These are phyloP conservation scores for Teratosphaeria gauchensis DNA, from an alignment of 2,329 filamentous ascomycete genomes.

Conservation along the genomic window DNA sequence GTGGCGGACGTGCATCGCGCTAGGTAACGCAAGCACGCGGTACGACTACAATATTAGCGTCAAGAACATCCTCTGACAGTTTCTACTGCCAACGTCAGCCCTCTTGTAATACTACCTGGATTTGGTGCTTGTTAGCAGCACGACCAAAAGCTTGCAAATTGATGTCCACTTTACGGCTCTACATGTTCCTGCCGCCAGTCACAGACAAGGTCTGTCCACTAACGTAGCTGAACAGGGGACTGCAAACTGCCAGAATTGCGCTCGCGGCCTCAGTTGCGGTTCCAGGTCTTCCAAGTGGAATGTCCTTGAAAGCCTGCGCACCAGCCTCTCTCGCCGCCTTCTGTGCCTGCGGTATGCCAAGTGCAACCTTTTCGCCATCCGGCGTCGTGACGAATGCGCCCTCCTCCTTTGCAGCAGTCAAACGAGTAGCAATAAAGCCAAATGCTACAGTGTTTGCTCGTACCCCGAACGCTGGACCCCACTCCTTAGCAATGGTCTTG, in stretches of 20 bases:
- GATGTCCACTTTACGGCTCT: not conserved
- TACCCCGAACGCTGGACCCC: conserved; percentile 76
- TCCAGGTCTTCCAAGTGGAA: conserved; percentile 67
- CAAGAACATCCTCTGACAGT: not conserved
- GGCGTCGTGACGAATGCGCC: conserved; percentile 70
- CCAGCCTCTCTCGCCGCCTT: conserved; percentile 33
- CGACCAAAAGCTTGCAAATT: no score
- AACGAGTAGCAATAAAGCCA: conserved; percentile 66
- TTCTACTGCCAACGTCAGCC: not conserved
- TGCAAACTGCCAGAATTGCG: conserved; percentile 66
- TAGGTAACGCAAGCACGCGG: not conserved
- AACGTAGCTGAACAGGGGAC: conserved; percentile 76
- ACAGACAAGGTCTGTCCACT: conserved; percentile 80
- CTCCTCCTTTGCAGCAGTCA: conserved; percentile 77
- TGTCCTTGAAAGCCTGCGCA: conserved; percentile 46
- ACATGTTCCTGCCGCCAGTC: conserved; percentile 63
- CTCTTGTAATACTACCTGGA: not conserved
- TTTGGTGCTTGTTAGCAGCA: not conserved
- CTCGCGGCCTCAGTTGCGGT: conserved; percentile 72
- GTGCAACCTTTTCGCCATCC: conserved; percentile 62
- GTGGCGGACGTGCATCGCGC: not conserved
- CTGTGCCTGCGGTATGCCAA: conserved; percentile 63
- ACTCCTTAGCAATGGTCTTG: conserved; percentile 85
- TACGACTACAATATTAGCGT: not conserved
- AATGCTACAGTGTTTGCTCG: conserved; percentile 77